Percentiles rank a stretch among this genome's conserved stretches.
Evolutionary conservation across 345 rosid species (phyloP).

Genomic region (Triadica sebifera): DNA sequence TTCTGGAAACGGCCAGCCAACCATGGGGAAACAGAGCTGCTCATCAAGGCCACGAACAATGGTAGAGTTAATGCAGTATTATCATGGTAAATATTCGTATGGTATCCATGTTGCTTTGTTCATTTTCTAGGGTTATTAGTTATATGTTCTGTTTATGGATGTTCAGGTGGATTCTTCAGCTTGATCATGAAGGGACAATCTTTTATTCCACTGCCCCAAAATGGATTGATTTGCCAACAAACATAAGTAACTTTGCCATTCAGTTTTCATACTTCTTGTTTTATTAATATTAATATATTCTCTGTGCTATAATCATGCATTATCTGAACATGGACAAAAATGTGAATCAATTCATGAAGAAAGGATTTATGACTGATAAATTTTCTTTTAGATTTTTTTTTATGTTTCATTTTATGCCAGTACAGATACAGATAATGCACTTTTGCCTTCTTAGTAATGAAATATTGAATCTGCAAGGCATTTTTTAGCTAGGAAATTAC

Average conservation of each 20-base stretch:
- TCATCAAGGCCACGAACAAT: constrained; percentile 47
- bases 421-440: neutral
- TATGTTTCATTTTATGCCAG: neutral
- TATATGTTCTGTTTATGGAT: constrained; percentile 1
- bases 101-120: neutral
- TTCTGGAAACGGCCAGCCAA: constrained; percentile 88
- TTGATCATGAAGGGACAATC: constrained; percentile 74
- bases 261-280: neutral
- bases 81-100: constrained; percentile 56
- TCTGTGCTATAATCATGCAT: neutral
- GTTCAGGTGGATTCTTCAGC: constrained; percentile 93
- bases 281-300: neutral
- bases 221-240: constrained; percentile 59
- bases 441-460: neutral
- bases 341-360: constrained; percentile 11
- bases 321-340: neutral
- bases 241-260: constrained; percentile 32
- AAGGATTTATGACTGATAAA: neutral
- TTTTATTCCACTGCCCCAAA: constrained; percentile 87
- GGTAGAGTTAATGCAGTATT: constrained; percentile 80
- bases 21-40: constrained; percentile 50
- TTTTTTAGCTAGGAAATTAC: neutral
- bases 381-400: neutral
- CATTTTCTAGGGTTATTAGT: neutral
- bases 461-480: neutral